phyloP scores from a whole-genome alignment of 129 eudicot species.

The Heracleum sosnowskyi region DNA sequence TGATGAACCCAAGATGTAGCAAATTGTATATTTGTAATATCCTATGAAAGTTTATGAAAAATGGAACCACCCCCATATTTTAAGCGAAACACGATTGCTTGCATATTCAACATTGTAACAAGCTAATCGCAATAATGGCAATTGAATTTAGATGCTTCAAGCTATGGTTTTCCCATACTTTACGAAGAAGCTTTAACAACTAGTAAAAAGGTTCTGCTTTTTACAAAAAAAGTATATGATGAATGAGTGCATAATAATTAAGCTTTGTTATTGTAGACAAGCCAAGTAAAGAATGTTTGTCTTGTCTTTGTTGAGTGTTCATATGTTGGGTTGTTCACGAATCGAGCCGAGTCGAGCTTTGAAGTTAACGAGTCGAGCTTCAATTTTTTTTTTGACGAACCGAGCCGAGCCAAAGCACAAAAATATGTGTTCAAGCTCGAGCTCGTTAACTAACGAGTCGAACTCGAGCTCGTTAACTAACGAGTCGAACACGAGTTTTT shows the following conservation, averaged over 20 bases:
- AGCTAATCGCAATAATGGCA: not conserved
- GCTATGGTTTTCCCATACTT: not conserved
- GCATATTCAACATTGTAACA: not conserved
- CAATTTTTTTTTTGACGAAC: too few species aligned
- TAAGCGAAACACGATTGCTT: not conserved
- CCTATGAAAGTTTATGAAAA: not conserved
- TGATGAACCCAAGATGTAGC: too few species aligned
- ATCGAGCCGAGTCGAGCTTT: too few species aligned
- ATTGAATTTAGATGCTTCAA: not conserved
- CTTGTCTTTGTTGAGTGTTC: not conserved
- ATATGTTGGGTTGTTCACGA: too few species aligned
- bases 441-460: too few species aligned
- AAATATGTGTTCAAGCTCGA: too few species aligned
- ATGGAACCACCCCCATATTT: not conserved
- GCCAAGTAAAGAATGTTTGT: slow-evolving; percentile 5
- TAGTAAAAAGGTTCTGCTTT: not conserved
- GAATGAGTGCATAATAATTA: not conserved
- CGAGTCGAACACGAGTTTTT: too few species aligned
- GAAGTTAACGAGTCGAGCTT: too few species aligned
- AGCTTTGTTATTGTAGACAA: not conserved
- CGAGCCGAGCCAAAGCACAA: too few species aligned
- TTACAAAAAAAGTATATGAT: not conserved
- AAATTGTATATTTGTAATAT: not conserved
- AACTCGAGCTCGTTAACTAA: too few species aligned
- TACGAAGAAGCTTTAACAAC: not conserved